Percentiles rank a stretch among this genome's conserved stretches.
These are phyloP conservation scores for Aurifilum marmelostoma DNA, from an alignment of 2,329 filamentous ascomycete species.

Conservation along the genomic window DNA sequence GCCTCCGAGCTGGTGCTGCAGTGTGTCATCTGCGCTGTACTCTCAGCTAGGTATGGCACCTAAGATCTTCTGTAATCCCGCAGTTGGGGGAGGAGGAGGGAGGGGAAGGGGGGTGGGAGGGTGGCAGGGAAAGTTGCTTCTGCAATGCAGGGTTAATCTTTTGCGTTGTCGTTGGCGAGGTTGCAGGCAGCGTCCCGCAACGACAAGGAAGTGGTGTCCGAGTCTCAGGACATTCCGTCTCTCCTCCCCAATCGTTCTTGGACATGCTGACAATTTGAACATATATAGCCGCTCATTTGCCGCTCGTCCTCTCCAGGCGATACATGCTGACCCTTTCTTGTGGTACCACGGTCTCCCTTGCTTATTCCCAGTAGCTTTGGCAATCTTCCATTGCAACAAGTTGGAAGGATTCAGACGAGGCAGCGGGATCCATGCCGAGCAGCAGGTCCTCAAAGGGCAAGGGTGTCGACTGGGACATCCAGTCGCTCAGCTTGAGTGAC, in stretches of 20 bases:
- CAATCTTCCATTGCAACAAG: too few species aligned
- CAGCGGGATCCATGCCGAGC: conserved; percentile 17
- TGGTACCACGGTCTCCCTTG: neutral
- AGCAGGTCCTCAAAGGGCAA: conserved; percentile 9
- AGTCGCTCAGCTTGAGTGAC: conserved; percentile 19
- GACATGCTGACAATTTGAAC: neutral
- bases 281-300: neutral
- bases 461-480: neutral
- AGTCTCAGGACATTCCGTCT: neutral
- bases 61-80: neutral
- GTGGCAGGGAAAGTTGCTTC: neutral
- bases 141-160: neutral
- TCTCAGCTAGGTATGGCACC: neutral
- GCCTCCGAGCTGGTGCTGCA: neutral
- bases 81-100: neutral
- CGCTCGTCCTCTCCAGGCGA: neutral
- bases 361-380: neutral
- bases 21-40: neutral
- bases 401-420: too few species aligned
- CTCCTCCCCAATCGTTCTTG: neutral
- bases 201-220: neutral
- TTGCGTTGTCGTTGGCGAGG: conserved; percentile 5
- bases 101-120: too few species aligned
- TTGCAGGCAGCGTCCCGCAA: neutral
- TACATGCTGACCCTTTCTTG: neutral